Base-by-base conservation (phyloP, 148 eudicot genomes). In the Vaccinium macrocarpon region DNA sequence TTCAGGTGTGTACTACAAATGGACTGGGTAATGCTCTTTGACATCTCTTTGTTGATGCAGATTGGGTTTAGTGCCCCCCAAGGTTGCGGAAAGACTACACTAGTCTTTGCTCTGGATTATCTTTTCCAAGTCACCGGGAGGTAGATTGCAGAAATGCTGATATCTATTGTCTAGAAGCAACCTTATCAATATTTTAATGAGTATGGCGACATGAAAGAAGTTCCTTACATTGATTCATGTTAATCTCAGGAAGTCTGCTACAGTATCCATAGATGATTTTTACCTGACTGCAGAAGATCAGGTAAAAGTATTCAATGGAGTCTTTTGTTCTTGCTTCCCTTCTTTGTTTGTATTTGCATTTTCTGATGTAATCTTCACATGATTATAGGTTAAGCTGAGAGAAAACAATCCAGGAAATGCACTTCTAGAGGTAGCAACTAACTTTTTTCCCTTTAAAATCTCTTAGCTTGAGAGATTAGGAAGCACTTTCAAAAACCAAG, bases 51-150 rank as follows among this genome's bases (percentile, higher is more conserved):
- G 78, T 72, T 15, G 81, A 79, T 91, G 92, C 95, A 96, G 99
- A 93, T 96, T 88, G 99, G 99, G 74, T 94, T 96, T 87, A 96
- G 99, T 87, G 99, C 99, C 50, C 99, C 99, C 8, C 99, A 96
- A 89, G 99, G 99, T 80, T 95, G 98, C 88, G 99, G 99, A 80
- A 96, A 96, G 87, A 95, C 99, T 61, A 96, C 98, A 56, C 99
- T 96, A 83, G 97, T 95, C 61, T 95, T 87, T 86, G 99, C 99
- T 29, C 90, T 96, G 49, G 92, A 92, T 82, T 95, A 89, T 88
- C 97, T 96, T 84, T 96, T 95, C 88, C 71, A 85, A 48, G 77
- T 86, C 85, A 91, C 87, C 78, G 94, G 94, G 91, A 93, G 99
- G 99, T 96, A 89, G 87, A 78, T 82, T 84, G 83, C 87, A 78